Conservation (phyloP, 805 yeast genomes). For the Suhomyces faveliae region DNA sequence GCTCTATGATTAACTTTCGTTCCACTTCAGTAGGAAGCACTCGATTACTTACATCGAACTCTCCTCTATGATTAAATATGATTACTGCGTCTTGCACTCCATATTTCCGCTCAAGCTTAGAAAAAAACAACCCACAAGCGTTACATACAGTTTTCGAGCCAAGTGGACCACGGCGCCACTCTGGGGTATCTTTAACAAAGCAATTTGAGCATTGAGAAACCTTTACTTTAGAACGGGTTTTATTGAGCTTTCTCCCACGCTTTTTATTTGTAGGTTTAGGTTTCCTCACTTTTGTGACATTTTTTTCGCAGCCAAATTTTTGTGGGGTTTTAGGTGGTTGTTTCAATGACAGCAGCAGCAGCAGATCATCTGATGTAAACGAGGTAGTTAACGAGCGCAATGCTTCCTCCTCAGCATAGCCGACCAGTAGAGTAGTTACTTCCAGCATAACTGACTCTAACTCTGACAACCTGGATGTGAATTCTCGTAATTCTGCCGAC, state of each 20-base stretch:
- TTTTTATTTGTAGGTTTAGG: background rate
- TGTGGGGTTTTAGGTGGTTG: background rate
- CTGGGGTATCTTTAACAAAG: constrained; percentile 74
- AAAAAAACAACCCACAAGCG: constrained; percentile 83
- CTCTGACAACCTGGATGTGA: background rate
- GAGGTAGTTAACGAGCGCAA: constrained; percentile 1
- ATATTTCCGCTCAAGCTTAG: constrained; percentile 54
- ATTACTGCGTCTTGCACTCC: constrained; percentile 43
- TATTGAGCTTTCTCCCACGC: background rate
- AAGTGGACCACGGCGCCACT: constrained; percentile 89
- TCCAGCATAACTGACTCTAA: background rate
- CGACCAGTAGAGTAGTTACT: background rate
- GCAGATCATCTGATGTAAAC: background rate
- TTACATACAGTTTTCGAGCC: constrained; percentile 83
- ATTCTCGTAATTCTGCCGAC: background rate
- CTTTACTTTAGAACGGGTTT: background rate
- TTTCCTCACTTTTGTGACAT: background rate
- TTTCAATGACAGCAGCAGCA: background rate
- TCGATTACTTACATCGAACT: constrained; percentile 6
- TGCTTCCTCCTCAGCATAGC: background rate
- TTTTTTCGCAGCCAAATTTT: constrained; percentile 2
- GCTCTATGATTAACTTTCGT: background rate
- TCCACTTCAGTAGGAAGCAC: constrained; percentile 11
- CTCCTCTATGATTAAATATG: constrained; percentile 8
- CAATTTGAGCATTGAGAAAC: constrained; percentile 50